Percentiles rank a stretch among this genome's conserved stretches.
phyloP scores from a whole-genome alignment of 2,329 filamentous ascomycete genomes.

The Aspergillus proliferans region DNA sequence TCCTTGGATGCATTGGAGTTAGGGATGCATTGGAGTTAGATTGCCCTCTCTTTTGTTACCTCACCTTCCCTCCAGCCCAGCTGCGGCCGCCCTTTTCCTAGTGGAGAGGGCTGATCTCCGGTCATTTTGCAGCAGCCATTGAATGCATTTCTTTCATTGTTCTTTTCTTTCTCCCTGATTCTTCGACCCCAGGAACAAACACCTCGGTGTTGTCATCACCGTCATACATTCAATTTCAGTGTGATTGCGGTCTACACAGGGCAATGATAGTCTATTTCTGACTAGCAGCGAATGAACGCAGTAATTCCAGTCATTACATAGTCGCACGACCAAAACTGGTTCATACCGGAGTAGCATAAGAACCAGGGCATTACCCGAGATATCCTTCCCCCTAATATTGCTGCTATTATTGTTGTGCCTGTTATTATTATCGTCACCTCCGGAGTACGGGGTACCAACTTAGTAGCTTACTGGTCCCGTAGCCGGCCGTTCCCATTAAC shows the following conservation, averaged over 20 bases:
- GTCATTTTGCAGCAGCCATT: neutral
- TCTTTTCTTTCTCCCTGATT: neutral
- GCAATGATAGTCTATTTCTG: neutral
- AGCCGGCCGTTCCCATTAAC: too few species aligned
- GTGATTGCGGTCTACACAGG: neutral
- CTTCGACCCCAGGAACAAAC: neutral
- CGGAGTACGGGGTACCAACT: too few species aligned
- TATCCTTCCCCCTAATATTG: neutral
- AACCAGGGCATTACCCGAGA: neutral
- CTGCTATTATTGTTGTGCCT: neutral
- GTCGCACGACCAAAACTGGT: neutral
- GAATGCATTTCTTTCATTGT: neutral
- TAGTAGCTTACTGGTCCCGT: too few species aligned
- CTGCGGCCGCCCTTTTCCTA: neutral
- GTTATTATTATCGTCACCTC: neutral
- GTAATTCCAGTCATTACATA: neutral
- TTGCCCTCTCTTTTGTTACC: neutral
- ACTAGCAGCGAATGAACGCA: neutral
- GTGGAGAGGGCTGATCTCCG: neutral
- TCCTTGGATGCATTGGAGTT: neutral
- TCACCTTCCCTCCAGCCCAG: neutral
- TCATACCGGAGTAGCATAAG: neutral
- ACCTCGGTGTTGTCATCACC: neutral
- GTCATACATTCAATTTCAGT: neutral
- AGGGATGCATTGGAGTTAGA: neutral